These are phyloP conservation scores for Nicotiana paniculata DNA, from an alignment of 257 asterid species.

Conservation along the genomic window DNA sequence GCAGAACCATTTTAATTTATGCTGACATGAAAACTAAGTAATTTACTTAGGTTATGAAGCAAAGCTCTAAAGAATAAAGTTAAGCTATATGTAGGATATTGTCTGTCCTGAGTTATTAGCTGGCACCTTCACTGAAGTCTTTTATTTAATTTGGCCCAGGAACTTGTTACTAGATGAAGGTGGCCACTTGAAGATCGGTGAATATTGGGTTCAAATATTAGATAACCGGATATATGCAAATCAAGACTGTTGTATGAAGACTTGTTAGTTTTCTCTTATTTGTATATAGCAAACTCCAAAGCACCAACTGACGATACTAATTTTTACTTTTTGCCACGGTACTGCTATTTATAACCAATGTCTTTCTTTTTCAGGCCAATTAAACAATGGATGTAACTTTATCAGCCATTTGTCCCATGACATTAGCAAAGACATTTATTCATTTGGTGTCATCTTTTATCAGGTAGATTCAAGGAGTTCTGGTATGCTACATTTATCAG, in stretches of 20 bases:
- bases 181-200: conserved; percentile 56
- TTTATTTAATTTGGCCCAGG: conserved; percentile 22
- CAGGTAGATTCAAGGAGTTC: conserved; percentile 29
- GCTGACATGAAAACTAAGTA: background rate
- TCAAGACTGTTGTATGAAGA: conserved; percentile 33
- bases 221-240: conserved; percentile 40
- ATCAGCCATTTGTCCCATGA: conserved; percentile 15
- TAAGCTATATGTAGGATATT: background rate
- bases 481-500: background rate
- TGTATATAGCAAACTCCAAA: too few species aligned
- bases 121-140: background rate
- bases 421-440: conserved; percentile 39
- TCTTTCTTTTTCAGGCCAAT: conserved; percentile 16
- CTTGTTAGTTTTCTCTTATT: background rate
- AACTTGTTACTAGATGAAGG: conserved; percentile 58
- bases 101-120: background rate
- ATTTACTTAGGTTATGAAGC: background rate
- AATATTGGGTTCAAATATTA: conserved; percentile 61
- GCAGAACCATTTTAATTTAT: too few species aligned
- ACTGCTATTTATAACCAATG: background rate
- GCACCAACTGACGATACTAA: too few species aligned
- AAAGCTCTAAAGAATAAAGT: background rate
- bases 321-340: background rate
- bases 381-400: background rate
- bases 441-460: conserved; percentile 39